Evolutionary conservation across 345 rosid species (phyloP), one percentile per base, ranked within the genome.

Genomic region (Gossypium arboreum): DNA sequence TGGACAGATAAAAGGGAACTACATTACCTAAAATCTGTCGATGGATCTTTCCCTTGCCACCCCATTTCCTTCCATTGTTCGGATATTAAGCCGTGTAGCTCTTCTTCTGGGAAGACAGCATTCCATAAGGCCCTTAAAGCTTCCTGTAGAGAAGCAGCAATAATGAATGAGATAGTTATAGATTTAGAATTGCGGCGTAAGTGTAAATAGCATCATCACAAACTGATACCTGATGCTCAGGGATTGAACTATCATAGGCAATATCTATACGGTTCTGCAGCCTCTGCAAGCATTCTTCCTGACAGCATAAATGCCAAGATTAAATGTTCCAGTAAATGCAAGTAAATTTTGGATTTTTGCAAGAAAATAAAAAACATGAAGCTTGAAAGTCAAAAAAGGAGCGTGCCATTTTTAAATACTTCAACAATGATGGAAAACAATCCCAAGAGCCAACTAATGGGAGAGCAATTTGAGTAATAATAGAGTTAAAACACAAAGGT

Each of bases 11-110:
- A 39, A 7, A 52, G 27, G 60, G 52, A 73, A 54, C 34, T 43
- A 22, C 6, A 39, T 72, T 76, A 93, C 99, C 99, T 87, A 88
- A 95, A 95, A 85, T 95, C 99, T 65, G 99, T 93, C 48, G 99
- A 93, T 43, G 99, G 99, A 82, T 95, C 99, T 86, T 93, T 93
- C 64, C 99, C 99, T 83, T 93, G 99, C 99, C 99, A 95, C 66
- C 99, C 99, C 99, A 95, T 95, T 88, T 92, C 97, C 84, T 95
- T 95, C 99, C 99, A 95, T 75, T 93, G 99, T 84, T 95, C 98
- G 72, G 99, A 90, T 87, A 93, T 87, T 74, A 95, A 79, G 72
- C 91, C 91, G 71, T 51, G 79, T 71, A 95, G 96, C 83, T 95
- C 92, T 83, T 93, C 98, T 73, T 86, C 92, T 45, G 98, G 98